Percentiles rank a stretch among this genome's conserved stretches.
These are phyloP conservation scores for Colletotrichum lupini DNA, from an alignment of 2,329 filamentous ascomycete species.

Conservation along the genomic window DNA sequence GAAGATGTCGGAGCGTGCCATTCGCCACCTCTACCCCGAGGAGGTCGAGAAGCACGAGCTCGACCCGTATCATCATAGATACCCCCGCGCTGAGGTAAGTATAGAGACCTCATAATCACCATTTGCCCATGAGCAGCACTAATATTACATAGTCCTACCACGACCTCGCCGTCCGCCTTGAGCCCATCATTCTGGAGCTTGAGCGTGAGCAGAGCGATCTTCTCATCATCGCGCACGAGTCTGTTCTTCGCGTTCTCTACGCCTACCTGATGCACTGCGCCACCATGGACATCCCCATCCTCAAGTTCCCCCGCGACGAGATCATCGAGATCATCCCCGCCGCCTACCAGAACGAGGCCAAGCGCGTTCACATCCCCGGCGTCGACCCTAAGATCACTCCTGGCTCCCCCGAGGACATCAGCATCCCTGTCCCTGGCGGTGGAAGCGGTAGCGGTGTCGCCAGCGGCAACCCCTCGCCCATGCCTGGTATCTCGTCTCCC, in stretches of 20 bases:
- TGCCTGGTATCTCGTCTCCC: conserved; percentile 60
- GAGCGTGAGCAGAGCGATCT: conserved; percentile 97
- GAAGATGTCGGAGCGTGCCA: conserved; percentile 86
- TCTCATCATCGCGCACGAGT: conserved; percentile 98
- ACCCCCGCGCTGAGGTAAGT: conserved; percentile 88
- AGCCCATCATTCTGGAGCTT: conserved; percentile 96
- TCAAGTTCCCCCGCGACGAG: conserved; percentile 94
- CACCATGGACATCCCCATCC: conserved; percentile 90
- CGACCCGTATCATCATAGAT: conserved; percentile 97
- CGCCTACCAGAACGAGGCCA: conserved; percentile 96
- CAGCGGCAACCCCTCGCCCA: conserved; percentile 56
- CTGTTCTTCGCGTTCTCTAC: conserved; percentile 95
- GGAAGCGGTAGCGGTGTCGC: conserved; percentile 46
- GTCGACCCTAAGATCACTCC: conserved; percentile 76
- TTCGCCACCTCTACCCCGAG: conserved; percentile 85
- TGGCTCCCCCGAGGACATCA: conserved; percentile 82
- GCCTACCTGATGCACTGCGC: conserved; percentile 99
- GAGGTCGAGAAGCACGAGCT: conserved; percentile 93
- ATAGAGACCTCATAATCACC: neutral
- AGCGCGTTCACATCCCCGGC: conserved; percentile 85
- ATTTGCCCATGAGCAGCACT: neutral
- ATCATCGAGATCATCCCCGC: conserved; percentile 99
- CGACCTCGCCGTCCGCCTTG: conserved; percentile 95
- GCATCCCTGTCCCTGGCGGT: conserved; percentile 73
- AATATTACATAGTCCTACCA: conserved; percentile 83